Evolutionary conservation across 208 protist genomes (phyloP).

Genomic region (Leishmania lainsoni): DNA sequence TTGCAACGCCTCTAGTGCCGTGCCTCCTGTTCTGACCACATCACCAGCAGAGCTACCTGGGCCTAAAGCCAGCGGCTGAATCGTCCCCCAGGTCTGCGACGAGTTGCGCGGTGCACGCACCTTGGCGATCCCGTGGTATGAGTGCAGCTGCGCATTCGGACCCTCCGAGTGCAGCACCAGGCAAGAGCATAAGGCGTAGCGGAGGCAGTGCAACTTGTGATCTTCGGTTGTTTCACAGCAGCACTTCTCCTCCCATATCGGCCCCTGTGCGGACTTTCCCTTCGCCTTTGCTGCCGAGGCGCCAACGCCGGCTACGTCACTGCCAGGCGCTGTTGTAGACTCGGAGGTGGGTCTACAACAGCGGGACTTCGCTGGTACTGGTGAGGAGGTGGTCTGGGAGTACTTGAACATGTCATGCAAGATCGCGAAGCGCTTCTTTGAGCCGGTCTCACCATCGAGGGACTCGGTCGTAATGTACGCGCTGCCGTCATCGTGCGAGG

Average conservation of each 20-base stretch:
- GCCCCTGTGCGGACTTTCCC: neutral
- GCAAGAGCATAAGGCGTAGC: slow-evolving; percentile 24
- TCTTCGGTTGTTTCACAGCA: slow-evolving; percentile 25
- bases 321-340: neutral
- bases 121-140: slow-evolving; percentile 43
- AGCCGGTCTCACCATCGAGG: slow-evolving; percentile 90
- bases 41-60: neutral
- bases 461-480: slow-evolving; percentile 90
- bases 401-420: slow-evolving; percentile 44
- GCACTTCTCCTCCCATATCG: neutral
- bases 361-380: neutral
- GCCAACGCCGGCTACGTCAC: neutral
- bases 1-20: neutral
- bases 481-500: slow-evolving; percentile 65
- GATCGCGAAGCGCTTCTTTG: slow-evolving; percentile 74
- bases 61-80: neutral
- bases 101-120: slow-evolving; percentile 28
- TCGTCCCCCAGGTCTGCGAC: slow-evolving; percentile 5
- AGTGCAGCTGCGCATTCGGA: slow-evolving; percentile 62
- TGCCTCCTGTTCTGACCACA: neutral
- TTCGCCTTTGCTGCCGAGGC: neutral
- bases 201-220: slow-evolving; percentile 28
- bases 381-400: slow-evolving; percentile 10
- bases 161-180: slow-evolving; percentile 57
- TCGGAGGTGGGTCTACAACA: neutral